These are phyloP conservation scores for Boletus tomentosulus DNA, from an alignment of 768 basidiomycete species.

Conservation along the genomic window DNA sequence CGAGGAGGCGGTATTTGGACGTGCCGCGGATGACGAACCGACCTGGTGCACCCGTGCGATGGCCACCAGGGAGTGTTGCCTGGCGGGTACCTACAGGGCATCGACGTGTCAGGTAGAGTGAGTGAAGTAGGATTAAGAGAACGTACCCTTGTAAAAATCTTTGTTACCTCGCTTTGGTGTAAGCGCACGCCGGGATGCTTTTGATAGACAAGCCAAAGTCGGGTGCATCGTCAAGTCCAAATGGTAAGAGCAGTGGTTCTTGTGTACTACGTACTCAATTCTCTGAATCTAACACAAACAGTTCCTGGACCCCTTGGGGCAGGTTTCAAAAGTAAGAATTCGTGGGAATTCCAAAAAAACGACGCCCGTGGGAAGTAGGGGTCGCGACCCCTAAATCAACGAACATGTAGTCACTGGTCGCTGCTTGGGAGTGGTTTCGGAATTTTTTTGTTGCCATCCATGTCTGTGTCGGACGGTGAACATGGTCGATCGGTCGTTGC, in stretches of 20 bases:
- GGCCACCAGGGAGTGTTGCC: conserved; percentile 77
- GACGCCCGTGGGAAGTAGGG: too few relatives aligned
- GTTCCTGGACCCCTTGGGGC: too few relatives aligned
- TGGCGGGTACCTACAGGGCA: conserved; percentile 66
- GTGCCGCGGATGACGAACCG: conserved; percentile 74
- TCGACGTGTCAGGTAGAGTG: not conserved
- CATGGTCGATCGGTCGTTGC: too few relatives aligned
- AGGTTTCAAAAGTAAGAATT: too few relatives aligned
- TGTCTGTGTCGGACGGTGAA: too few relatives aligned
- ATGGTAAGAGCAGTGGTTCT: not conserved
- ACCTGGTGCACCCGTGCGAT: conserved; percentile 85
- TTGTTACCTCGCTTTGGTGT: conserved; percentile 90
- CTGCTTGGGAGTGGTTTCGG: too few relatives aligned
- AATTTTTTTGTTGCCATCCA: too few relatives aligned
- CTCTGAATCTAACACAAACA: too few relatives aligned
- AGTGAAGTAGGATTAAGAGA: not conserved
- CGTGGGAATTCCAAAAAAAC: too few relatives aligned
- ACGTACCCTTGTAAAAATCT: conserved; percentile 92
- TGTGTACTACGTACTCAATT: too few relatives aligned
- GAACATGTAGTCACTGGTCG: too few relatives aligned
- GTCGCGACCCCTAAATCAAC: too few relatives aligned
- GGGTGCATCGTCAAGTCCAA: conserved; percentile 52
- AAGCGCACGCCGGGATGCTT: conserved; percentile 79
- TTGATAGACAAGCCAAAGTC: conserved; percentile 64
- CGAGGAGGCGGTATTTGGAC: conserved; percentile 75